A percentile compares a stretch with the other conserved stretches of the same genome.
phyloP scores from a whole-genome alignment of 768 basidiomycete genomes.

The Flagelloscypha sp. region DNA sequence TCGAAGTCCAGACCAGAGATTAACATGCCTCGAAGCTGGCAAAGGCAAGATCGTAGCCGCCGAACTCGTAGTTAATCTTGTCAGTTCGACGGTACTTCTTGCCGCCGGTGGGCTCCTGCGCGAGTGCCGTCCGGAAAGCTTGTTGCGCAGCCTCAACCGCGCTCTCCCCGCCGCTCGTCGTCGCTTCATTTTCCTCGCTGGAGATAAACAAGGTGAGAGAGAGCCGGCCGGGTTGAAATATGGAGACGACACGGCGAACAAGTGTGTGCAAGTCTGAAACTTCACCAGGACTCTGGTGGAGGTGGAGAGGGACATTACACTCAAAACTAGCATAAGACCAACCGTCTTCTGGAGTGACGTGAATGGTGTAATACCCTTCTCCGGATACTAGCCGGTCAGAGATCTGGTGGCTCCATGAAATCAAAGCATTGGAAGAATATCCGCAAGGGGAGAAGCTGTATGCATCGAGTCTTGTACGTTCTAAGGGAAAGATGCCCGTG shows the following conservation, averaged over 20 bases:
- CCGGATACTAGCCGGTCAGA: conserved; percentile 22
- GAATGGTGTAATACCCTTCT: conserved; percentile 97
- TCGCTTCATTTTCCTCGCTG: conserved; percentile 43
- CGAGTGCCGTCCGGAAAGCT: conserved; percentile 63
- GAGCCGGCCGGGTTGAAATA: conserved; percentile 85
- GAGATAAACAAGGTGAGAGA: conserved; percentile 89
- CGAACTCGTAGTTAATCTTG: conserved; percentile 97
- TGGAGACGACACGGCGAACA: conserved; percentile 80
- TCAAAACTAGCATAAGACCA: conserved; percentile 99
- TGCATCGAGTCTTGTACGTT: conserved; percentile 79
- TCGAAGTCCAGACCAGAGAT: too few relatives aligned
- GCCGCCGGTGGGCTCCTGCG: conserved; percentile 15
- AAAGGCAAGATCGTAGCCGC: conserved; percentile 85
- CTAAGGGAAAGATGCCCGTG: conserved; percentile 68
- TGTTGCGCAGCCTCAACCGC: conserved; percentile 66
- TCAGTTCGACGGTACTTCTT: conserved; percentile 71
- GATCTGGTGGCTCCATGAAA: conserved; percentile 47
- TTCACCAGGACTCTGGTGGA: conserved; percentile 19
- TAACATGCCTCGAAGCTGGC: conserved; percentile 83
- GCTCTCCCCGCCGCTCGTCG: conserved; percentile 32
- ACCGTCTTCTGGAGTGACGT: conserved; percentile 95
- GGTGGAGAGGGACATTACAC: conserved; percentile 80
- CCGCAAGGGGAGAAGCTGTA: conserved; percentile 95
- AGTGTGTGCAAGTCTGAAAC: conserved; percentile 76
- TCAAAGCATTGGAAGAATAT: conserved; percentile 89